Conservation (phyloP, 306 rosid species). For the Cicer pinnatifidum region DNA sequence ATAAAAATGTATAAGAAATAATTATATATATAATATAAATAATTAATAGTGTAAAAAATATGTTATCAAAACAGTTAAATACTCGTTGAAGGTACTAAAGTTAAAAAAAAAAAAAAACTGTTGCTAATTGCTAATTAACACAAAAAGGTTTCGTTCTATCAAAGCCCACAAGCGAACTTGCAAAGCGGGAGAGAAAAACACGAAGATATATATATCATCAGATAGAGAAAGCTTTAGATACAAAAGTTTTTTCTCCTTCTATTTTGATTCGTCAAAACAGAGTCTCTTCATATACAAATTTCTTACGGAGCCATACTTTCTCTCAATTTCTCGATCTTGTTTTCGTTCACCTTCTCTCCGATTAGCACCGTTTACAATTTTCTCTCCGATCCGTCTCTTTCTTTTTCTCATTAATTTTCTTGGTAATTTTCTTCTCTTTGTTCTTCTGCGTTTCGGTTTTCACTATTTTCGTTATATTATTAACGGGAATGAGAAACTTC, state of each 20-base stretch:
- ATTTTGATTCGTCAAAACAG: slow-evolving; percentile 19
- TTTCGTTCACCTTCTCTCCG: slow-evolving; percentile 41
- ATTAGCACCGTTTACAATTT: slow-evolving; percentile 42
- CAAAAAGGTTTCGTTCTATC: slow-evolving; percentile 13
- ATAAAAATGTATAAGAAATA: no score
- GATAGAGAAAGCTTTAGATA: slow-evolving; percentile 25
- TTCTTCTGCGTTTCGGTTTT: background rate
- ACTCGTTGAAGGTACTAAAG: background rate
- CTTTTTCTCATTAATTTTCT: slow-evolving; percentile 42
- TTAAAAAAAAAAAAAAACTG: background rate
- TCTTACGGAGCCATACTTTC: slow-evolving; percentile 23
- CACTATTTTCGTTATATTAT: slow-evolving; percentile 13
- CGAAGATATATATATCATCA: slow-evolving; percentile 7
- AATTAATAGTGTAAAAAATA: no score
- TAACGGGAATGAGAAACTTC: slow-evolving; percentile 5
- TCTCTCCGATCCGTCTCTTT: slow-evolving; percentile 56
- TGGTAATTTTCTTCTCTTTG: slow-evolving; percentile 39
- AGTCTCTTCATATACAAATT: background rate
- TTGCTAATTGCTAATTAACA: background rate
- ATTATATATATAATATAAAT: no score
- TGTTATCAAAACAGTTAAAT: background rate
- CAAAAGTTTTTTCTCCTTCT: background rate
- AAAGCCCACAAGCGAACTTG: slow-evolving; percentile 24
- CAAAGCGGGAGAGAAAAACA: slow-evolving; percentile 25
- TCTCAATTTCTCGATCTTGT: slow-evolving; percentile 54